Evolutionary conservation across 2,329 filamentous ascomycete genomes (phyloP).

Genomic region (Exutisphaerella laricina): DNA sequence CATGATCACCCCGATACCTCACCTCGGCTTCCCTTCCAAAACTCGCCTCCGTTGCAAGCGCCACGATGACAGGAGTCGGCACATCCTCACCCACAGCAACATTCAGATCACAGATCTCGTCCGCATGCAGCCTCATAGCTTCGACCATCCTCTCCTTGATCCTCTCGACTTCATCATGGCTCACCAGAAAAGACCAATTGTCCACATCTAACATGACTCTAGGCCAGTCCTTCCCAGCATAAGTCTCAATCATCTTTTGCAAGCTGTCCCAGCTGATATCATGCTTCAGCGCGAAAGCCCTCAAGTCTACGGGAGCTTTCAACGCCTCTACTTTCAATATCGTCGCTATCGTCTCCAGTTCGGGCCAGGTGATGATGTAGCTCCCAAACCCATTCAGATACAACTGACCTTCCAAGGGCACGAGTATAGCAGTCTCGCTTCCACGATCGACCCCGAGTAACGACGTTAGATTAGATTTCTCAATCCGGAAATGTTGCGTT

Average conservation of each 20-base stretch:
- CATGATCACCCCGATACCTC: slow-evolving; percentile 14
- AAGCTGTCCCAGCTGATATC: slow-evolving; percentile 16
- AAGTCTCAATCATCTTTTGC: slow-evolving; percentile 17
- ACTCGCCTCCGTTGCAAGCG: slow-evolving; percentile 14
- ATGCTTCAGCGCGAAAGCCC: slow-evolving; percentile 16
- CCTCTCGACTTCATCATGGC: slow-evolving; percentile 11
- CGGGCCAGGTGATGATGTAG: slow-evolving; percentile 15
- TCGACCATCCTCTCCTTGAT: slow-evolving; percentile 13
- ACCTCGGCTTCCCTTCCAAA: slow-evolving; percentile 14
- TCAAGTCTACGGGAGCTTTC: slow-evolving; percentile 14
- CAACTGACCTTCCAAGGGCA: slow-evolving; percentile 12
- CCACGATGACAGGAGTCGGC: slow-evolving; percentile 13
- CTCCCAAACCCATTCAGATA: slow-evolving; percentile 17
- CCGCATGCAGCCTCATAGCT: slow-evolving; percentile 10
- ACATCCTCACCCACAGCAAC: slow-evolving; percentile 11
- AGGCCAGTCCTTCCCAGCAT: slow-evolving; percentile 19
- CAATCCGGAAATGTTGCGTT: slow-evolving; percentile 4
- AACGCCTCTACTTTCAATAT: slow-evolving; percentile 14
- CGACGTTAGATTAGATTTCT: slow-evolving; percentile 8
- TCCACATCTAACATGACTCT: slow-evolving; percentile 20
- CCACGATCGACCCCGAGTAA: slow-evolving; percentile 16
- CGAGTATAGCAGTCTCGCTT: slow-evolving; percentile 13
- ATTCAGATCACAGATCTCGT: slow-evolving; percentile 14
- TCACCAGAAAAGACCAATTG: slow-evolving; percentile 17
- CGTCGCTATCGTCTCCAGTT: slow-evolving; percentile 16